These are phyloP conservation scores for Fusarium neocosmosporiellum DNA, from an alignment of 2,329 filamentous ascomycete genomes.

Conservation along the genomic window DNA sequence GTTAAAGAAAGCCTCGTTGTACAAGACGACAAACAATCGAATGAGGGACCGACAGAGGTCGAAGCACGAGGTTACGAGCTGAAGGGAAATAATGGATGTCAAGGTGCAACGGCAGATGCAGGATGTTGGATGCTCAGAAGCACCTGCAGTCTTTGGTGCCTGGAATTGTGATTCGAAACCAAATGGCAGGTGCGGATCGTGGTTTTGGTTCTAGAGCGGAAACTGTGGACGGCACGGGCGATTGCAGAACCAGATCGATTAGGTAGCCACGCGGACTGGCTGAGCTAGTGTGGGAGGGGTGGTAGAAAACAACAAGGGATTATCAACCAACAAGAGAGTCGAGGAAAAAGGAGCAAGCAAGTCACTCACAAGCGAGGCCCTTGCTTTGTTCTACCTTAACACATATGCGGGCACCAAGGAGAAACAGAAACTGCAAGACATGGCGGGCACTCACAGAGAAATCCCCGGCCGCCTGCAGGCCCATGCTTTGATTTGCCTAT, in stretches of 20 bases:
- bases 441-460: neutral
- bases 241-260: conserved; percentile 28
- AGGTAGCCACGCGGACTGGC: neutral
- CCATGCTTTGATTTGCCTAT: conserved; percentile 24
- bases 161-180: neutral
- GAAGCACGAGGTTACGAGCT: neutral
- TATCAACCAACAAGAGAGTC: neutral
- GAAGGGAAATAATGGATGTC: neutral
- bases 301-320: neutral
- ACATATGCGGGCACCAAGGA: conserved; percentile 2
- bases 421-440: neutral
- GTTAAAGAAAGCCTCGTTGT: neutral
- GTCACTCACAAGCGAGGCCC: neutral
- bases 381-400: conserved; percentile 3
- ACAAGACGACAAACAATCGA: neutral
- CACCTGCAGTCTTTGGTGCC: neutral
- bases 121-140: neutral
- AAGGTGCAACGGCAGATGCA: neutral
- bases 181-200: neutral
- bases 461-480: neutral
- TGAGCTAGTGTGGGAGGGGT: neutral
- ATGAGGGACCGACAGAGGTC: neutral
- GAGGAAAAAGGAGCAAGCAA: neutral
- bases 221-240: conserved; percentile 9
- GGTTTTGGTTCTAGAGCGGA: neutral